These are phyloP conservation scores for Pseudocercospora crystallina DNA, from an alignment of 2,329 filamentous ascomycete species.

Conservation along the genomic window DNA sequence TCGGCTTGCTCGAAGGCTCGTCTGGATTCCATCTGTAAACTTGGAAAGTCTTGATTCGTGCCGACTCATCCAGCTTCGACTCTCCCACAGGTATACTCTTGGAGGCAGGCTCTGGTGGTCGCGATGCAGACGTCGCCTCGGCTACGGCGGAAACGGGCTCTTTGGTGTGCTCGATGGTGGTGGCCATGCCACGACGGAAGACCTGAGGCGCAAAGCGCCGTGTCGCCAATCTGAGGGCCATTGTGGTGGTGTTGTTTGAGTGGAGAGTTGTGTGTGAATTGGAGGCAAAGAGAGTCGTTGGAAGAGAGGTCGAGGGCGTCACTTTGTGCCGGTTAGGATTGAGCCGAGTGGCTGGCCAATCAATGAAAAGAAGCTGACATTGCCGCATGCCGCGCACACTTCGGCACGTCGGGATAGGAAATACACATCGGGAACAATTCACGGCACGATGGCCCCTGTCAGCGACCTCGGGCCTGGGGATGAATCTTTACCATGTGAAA, in stretches of 20 bases:
- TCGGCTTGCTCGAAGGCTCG: slow-evolving; percentile 84
- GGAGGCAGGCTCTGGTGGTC: slow-evolving; percentile 43
- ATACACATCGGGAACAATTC: no score
- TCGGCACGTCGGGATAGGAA: no score
- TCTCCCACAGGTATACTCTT: slow-evolving; percentile 63
- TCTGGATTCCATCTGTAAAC: slow-evolving; percentile 99
- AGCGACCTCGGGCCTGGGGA: no score
- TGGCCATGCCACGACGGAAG: slow-evolving; percentile 38
- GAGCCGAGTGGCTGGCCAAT: no score
- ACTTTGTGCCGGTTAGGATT: not conserved
- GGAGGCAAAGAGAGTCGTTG: slow-evolving; percentile 4
- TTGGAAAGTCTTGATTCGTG: slow-evolving; percentile 88
- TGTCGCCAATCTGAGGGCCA: slow-evolving; percentile 38
- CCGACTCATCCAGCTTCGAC: slow-evolving; percentile 56
- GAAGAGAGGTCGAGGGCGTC: slow-evolving; percentile 16
- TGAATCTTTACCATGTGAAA: no score
- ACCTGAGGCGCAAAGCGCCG: slow-evolving; percentile 36
- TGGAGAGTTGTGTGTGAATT: slow-evolving; percentile 21
- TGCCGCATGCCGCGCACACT: no score
- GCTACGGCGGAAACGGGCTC: slow-evolving; percentile 32
- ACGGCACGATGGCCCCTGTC: no score
- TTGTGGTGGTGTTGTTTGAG: slow-evolving; percentile 25
- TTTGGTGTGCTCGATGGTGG: slow-evolving; percentile 35
- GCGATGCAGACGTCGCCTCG: slow-evolving; percentile 34
- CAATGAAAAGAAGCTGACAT: no score